Evolutionary conservation across 768 basidiomycete species (phyloP).

Genomic region (Mycena olivaceomarginata): DNA sequence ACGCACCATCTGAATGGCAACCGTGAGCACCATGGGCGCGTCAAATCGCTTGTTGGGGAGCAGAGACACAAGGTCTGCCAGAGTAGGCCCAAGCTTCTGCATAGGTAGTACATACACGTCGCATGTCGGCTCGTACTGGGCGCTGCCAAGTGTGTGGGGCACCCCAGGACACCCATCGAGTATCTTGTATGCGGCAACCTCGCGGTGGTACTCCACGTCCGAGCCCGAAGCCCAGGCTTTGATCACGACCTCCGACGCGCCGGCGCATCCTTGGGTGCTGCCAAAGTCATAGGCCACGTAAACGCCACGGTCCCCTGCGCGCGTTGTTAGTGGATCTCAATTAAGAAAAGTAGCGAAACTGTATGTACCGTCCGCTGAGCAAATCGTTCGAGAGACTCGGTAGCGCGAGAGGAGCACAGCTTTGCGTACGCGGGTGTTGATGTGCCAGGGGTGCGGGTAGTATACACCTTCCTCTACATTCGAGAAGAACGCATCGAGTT

Average conservation of each 20-base stretch:
- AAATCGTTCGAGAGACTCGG: slow-evolving; percentile 52
- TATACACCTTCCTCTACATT: slow-evolving; percentile 49
- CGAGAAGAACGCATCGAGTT: slow-evolving; percentile 44
- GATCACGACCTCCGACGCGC: slow-evolving; percentile 48
- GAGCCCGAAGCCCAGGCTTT: slow-evolving; percentile 51
- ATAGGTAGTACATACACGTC: slow-evolving; percentile 51
- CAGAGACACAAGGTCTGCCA: slow-evolving; percentile 47
- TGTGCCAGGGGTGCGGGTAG: slow-evolving; percentile 56
- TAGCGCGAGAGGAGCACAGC: slow-evolving; percentile 50
- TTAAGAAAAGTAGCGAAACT: neutral
- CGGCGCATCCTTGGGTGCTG: slow-evolving; percentile 47
- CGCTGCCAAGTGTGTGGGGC: neutral
- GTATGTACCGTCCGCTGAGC: slow-evolving; percentile 51
- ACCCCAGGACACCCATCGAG: slow-evolving; percentile 27
- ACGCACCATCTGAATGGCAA: slow-evolving; percentile 55
- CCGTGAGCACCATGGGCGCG: slow-evolving; percentile 49
- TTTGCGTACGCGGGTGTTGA: slow-evolving; percentile 54
- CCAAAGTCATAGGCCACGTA: slow-evolving; percentile 54
- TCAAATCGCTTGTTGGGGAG: slow-evolving; percentile 42
- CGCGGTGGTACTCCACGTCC: slow-evolving; percentile 53
- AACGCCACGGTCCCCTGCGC: slow-evolving; percentile 52
- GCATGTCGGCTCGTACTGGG: slow-evolving; percentile 43
- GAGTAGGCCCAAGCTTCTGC: slow-evolving; percentile 53
- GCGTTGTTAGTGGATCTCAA: too few relatives aligned
- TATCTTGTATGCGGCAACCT: slow-evolving; percentile 46